Conservation (phyloP, 768 basidiomycete genomes). For the Rhodosporidiobolus sp. region DNA sequence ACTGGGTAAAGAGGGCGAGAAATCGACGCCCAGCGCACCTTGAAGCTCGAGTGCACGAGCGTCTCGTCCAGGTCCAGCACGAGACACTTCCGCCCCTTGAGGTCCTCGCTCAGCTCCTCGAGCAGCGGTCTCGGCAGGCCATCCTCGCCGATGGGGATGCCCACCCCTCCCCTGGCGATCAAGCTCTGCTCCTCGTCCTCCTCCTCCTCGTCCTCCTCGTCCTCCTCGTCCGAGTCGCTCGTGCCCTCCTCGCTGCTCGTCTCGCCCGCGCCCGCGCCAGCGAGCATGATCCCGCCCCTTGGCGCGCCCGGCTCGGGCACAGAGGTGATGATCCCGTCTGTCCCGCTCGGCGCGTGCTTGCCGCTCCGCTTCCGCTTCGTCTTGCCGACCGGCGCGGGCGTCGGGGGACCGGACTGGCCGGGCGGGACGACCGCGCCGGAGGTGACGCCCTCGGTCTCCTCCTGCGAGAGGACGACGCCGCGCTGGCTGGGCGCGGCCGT, state of each 20-base stretch:
- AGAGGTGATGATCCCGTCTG: constrained; percentile 61
- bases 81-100: constrained; percentile 86
- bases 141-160: constrained; percentile 93
- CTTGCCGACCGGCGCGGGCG: constrained; percentile 51
- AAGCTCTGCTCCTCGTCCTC: constrained; percentile 89
- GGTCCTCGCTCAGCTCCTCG: constrained; percentile 73
- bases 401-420: constrained; percentile 57
- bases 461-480: constrained; percentile 55
- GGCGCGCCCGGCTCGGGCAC: constrained; percentile 29
- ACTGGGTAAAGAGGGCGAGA: not conserved
- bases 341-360: constrained; percentile 54
- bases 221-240: constrained; percentile 67
- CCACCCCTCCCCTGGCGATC: constrained; percentile 85
- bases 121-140: constrained; percentile 82
- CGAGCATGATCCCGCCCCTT: constrained; percentile 24
- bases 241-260: constrained; percentile 13
- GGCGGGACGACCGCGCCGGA: constrained; percentile 91
- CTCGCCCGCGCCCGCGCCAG: constrained; percentile 17
- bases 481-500: constrained; percentile 26
- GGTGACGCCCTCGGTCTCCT: constrained; percentile 74
- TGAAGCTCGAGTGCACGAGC: constrained; percentile 94
- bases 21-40: constrained; percentile 59
- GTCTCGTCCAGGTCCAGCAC: constrained; percentile 98
- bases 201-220: constrained; percentile 53
- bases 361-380: constrained; percentile 64